These are phyloP conservation scores for Didymella pomorum DNA, from an alignment of 2,329 filamentous ascomycete species.

Conservation along the genomic window DNA sequence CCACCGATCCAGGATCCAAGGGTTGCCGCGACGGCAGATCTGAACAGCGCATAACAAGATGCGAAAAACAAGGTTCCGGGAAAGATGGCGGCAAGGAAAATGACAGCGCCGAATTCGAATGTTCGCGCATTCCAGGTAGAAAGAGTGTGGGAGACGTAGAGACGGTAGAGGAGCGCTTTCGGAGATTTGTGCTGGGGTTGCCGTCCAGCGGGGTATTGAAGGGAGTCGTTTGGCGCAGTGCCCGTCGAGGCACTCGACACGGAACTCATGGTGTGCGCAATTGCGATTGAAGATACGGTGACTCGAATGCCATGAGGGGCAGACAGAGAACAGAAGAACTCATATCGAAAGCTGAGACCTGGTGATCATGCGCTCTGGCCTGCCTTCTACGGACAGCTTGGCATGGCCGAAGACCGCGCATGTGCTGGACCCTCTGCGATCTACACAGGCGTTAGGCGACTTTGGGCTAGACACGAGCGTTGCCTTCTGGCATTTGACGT, in stretches of 20 bases:
- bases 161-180: conserved; percentile 37
- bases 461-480: conserved; percentile 4
- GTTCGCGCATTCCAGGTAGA: conserved; percentile 60
- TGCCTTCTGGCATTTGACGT: conserved; percentile 12
- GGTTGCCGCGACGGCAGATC: conserved; percentile 65
- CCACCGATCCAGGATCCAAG: conserved; percentile 67
- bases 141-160: conserved; percentile 58
- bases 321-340: conserved; percentile 4
- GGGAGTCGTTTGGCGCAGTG: conserved; percentile 4
- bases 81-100: conserved; percentile 57
- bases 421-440: conserved; percentile 17
- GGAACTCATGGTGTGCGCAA: conserved; percentile 18
- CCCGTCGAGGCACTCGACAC: conserved; percentile 15
- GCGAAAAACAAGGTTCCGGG: conserved; percentile 68
- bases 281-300: background rate
- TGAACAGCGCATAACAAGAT: conserved; percentile 72
- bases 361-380: conserved; percentile 22
- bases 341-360: conserved; percentile 17
- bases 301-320: conserved; percentile 13
- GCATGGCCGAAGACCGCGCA: conserved; percentile 15
- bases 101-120: conserved; percentile 60
- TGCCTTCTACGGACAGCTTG: conserved; percentile 16
- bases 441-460: conserved; percentile 13
- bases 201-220: conserved; percentile 12
- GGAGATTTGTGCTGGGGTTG: conserved; percentile 14